Evolutionary conservation across 352 stramenopile genomes (phyloP), one percentile per base, ranked within the genome.

Genomic region (Phytophthora cryptogea): DNA sequence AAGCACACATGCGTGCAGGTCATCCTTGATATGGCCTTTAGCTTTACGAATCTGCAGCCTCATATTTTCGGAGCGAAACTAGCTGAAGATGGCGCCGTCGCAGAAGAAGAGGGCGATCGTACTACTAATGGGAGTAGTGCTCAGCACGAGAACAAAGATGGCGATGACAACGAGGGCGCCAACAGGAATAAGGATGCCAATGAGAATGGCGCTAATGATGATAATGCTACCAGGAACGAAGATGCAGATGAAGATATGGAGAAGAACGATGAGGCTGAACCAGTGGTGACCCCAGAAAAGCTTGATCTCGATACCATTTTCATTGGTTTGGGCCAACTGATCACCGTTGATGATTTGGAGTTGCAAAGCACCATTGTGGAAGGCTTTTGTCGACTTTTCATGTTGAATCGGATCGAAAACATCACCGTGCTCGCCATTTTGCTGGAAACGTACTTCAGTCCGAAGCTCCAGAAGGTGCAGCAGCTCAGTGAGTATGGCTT

Each of bases 1-100:
- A 90, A 91, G 61, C 68, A 88, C 50, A 90, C 74, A n/a, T 91
- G 84, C 46, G 80, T 91, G 23, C 74, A 83, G 43, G 73, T 80
- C 11, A 83, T 90, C 41, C 69, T 90, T 37, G 83, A 92, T 49
- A 85, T 88, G 70, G 54, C 74, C 9, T 79, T 89, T 45, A 86
- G 76, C 28, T 91, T 86, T 33, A 72, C 68, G 8, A 75, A 88
- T 20, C 42, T 93, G 9, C 53, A 78, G 27, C 76, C 82, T 5
- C 72, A 85, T 35, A 70, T 82, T 55, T 72, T 88, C 23, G 66
- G 63, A 16, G 8, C 63, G 10, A 69, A 63, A 31, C 48, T 51
- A 61, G 28, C 48, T 41, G 53, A 63, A 16, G 63, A 63, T 59
- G 44, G 17, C 16, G 30, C 2, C n/a, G 14, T 46, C 17, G 39